Base-by-base conservation (phyloP, 2,329 filamentous ascomycete genomes). In the Xylogone sp. region DNA sequence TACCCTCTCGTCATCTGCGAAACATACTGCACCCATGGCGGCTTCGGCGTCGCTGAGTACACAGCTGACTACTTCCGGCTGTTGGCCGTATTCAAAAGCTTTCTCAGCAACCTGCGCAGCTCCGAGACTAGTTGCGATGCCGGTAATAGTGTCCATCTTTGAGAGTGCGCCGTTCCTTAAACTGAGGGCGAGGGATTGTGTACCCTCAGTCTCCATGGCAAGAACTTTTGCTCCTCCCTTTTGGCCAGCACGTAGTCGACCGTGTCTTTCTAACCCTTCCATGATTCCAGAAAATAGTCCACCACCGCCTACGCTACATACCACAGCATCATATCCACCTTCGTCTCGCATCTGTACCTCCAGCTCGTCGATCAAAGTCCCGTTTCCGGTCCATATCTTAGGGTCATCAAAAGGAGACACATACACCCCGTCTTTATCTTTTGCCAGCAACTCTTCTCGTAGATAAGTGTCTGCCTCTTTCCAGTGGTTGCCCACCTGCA, bases 221-320 rank as follows among this genome's bases (percentile, higher is more conserved):
- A 95, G 66, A 9, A 95, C 78, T 19, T 75, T 71, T 49, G 75
- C 73, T 45, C 49, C 24, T 58, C 46, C 12, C 50, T 45, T 18
- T 21, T 12, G 34, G 16, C 50, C 49, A 21, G 45, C 49, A 2
- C 45, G 42, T 50, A 58, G 39, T 5, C 56, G 29, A 24, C 56
- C 52, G 12, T 58, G 39, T 45, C 58, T 71, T 49, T 59, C 66
- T 56, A 56, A 66, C 9, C 87, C 88, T 64, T 84, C 75, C 69
- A 88, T 81, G 51, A 96, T 71, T 3, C 90, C 90, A 62, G 86
- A 88, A 48, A 96, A 77, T 20, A 95, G 71, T 0, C 90, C 90
- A 16, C 90, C 90, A 9, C 90, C 90, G 6, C 90, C 90, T 34
- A 92, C 88, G 53, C 78, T 86, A 69, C 88, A 93, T 43, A 94